Evolutionary conservation across 768 basidiomycete species (phyloP).

Genomic region (Kwoniella bestiolae): DNA sequence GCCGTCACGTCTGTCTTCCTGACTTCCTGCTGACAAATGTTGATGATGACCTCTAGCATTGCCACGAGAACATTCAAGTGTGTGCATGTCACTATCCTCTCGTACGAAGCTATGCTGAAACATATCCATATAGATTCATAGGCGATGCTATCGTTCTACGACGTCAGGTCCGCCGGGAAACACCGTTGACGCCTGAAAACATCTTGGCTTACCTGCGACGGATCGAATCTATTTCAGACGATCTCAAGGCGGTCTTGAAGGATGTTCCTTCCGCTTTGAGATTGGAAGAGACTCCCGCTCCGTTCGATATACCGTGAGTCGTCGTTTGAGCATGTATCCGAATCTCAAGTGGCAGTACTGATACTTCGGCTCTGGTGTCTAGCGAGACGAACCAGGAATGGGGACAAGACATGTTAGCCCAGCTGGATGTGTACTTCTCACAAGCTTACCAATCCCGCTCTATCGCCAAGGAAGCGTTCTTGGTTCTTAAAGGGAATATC

Average conservation of each 20-base stretch:
- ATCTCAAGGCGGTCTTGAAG: conserved; percentile 1
- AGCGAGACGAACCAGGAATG: conserved; percentile 12
- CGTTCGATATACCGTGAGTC: conserved; percentile 6
- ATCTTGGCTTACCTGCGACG: conserved; percentile 8
- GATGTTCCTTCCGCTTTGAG: conserved; percentile 12
- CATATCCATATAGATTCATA: background rate
- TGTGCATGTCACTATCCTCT: background rate
- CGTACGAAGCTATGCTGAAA: background rate
- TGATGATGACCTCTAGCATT: background rate
- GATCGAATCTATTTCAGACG: conserved; percentile 2
- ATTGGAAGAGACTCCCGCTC: background rate
- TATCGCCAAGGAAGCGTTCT: conserved; percentile 12
- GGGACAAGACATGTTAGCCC: conserved; percentile 9
- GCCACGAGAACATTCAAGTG: conserved; percentile 17
- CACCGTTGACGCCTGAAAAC: conserved; percentile 5
- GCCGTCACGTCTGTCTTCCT: too few species aligned
- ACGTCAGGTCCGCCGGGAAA: background rate
- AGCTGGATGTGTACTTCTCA: conserved; percentile 13
- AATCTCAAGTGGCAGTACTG: background rate
- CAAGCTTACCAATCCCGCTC: background rate
- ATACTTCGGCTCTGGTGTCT: background rate
- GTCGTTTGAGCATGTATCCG: background rate
- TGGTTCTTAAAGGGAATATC: conserved; percentile 14
- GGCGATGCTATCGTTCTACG: conserved; percentile 10
- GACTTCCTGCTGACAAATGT: background rate